phyloP scores from a whole-genome alignment of 306 rosid genomes.

The Mimosa bimucronata region DNA sequence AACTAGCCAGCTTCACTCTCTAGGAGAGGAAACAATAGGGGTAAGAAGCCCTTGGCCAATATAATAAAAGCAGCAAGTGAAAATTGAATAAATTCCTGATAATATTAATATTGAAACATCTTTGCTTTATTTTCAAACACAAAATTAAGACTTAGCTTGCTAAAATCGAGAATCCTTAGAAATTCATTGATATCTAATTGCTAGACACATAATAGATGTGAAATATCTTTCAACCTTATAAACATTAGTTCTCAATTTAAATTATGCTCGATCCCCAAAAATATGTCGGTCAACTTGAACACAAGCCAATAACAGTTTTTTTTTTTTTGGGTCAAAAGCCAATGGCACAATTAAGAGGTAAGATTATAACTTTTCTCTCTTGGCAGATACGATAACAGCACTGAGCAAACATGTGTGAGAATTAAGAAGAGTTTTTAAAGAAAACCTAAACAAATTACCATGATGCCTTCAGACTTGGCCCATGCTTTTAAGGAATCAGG shows the following conservation, averaged over 20 bases:
- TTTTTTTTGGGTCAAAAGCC: no score
- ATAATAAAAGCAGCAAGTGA: no score
- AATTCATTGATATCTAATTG: neutral
- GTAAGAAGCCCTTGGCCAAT: no score
- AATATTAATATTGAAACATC: neutral
- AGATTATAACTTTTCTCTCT: constrained; percentile 5
- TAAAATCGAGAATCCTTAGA: neutral
- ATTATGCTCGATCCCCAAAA: neutral
- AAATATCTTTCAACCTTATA: neutral
- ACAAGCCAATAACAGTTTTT: no score
- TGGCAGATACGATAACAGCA: constrained; percentile 8
- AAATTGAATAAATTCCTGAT: no score
- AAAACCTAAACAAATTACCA: constrained; percentile 50
- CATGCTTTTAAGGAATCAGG: constrained; percentile 75
- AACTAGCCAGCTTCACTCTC: no score
- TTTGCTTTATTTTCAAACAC: neutral
- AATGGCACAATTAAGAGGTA: neutral
- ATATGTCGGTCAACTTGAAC: neutral
- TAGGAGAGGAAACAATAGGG: no score
- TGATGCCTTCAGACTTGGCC: constrained; percentile 83
- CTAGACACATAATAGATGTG: neutral
- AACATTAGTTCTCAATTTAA: constrained; percentile 14
- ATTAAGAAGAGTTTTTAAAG: constrained; percentile 23
- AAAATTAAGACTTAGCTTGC: neutral
- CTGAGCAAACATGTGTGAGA: constrained; percentile 13